phyloP scores from a whole-genome alignment of 1,139 yeast species.

The Saccharomyces hybrid region DNA sequence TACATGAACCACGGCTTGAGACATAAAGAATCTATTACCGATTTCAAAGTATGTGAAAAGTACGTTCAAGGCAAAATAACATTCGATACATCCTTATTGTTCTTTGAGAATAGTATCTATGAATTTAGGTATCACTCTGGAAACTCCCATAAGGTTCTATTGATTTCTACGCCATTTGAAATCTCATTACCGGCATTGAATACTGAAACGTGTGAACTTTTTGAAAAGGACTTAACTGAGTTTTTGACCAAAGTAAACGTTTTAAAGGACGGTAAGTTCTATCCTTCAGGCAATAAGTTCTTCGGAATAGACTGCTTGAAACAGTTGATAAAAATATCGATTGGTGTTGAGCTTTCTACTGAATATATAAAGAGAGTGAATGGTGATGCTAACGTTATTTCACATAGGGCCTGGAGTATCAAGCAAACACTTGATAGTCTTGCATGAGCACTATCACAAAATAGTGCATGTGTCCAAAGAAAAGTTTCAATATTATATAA shows the following conservation, averaged over 20 bases:
- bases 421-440: slow-evolving; percentile 30
- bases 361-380: slow-evolving; percentile 32
- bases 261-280: slow-evolving; percentile 14
- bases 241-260: slow-evolving; percentile 22
- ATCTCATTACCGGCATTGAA: slow-evolving; percentile 41
- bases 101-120: slow-evolving; percentile 67
- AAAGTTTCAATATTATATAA: too few relatives aligned
- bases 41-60: slow-evolving; percentile 26
- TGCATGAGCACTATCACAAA: slow-evolving; percentile 4
- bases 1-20: slow-evolving; percentile 19
- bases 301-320: slow-evolving; percentile 22
- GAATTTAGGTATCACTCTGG: slow-evolving; percentile 70
- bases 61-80: slow-evolving; percentile 43
- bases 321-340: slow-evolving; percentile 26
- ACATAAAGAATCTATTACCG: slow-evolving; percentile 17
- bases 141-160: slow-evolving; percentile 64
- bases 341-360: slow-evolving; percentile 32
- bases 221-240: slow-evolving; percentile 15
- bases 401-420: slow-evolving; percentile 30
- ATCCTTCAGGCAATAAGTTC: slow-evolving; percentile 17
- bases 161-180: slow-evolving; percentile 66
- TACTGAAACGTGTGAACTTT: slow-evolving; percentile 31
- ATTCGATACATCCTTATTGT: slow-evolving; percentile 46
- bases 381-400: slow-evolving; percentile 28
- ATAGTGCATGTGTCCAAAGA: too few relatives aligned